phyloP scores from a whole-genome alignment of 2,329 filamentous ascomycete genomes.

The Ophiognomonia clavigignenti-juglandacearum region DNA sequence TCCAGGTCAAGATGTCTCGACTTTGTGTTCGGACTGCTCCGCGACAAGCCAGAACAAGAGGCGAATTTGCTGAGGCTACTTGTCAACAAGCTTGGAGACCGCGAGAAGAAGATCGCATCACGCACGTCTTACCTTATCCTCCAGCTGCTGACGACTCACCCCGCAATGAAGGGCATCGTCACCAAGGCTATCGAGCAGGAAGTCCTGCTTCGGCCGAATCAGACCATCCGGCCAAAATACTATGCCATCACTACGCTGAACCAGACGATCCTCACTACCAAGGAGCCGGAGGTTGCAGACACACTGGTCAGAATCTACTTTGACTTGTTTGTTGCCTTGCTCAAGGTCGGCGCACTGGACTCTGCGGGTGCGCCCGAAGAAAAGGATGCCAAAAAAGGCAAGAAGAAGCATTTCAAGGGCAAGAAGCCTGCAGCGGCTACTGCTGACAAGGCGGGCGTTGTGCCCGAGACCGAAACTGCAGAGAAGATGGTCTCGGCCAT shows the following conservation, averaged over 20 bases:
- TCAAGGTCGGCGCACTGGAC: conserved; percentile 56
- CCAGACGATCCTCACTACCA: conserved; percentile 85
- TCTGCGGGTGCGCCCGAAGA: conserved; percentile 35
- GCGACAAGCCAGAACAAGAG: conserved; percentile 96
- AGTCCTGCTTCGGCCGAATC: conserved; percentile 78
- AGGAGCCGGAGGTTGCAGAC: conserved; percentile 76
- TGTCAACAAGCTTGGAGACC: conserved; percentile 95
- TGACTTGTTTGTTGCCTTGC: conserved; percentile 73
- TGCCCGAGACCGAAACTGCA: conserved; percentile 61
- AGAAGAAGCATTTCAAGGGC: conserved; percentile 28
- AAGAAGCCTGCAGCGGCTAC: conserved; percentile 22
- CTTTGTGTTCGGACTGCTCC: conserved; percentile 85
- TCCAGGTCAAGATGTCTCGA: conserved; percentile 83
- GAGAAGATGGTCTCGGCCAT: conserved; percentile 93
- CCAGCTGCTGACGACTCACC: conserved; percentile 83
- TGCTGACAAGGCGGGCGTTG: conserved; percentile 30
- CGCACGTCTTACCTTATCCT: conserved; percentile 89
- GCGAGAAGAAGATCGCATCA: conserved; percentile 91
- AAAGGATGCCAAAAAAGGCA: conserved; percentile 33
- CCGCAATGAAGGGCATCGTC: conserved; percentile 88
- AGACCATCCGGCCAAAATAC: conserved; percentile 85
- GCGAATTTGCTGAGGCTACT: conserved; percentile 85
- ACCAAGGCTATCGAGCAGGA: conserved; percentile 83
- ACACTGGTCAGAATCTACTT: conserved; percentile 89
- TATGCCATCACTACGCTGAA: conserved; percentile 96